These are phyloP conservation scores for Elongisporangium senticosum DNA, from an alignment of 352 stramenopile genomes.

Conservation along the genomic window DNA sequence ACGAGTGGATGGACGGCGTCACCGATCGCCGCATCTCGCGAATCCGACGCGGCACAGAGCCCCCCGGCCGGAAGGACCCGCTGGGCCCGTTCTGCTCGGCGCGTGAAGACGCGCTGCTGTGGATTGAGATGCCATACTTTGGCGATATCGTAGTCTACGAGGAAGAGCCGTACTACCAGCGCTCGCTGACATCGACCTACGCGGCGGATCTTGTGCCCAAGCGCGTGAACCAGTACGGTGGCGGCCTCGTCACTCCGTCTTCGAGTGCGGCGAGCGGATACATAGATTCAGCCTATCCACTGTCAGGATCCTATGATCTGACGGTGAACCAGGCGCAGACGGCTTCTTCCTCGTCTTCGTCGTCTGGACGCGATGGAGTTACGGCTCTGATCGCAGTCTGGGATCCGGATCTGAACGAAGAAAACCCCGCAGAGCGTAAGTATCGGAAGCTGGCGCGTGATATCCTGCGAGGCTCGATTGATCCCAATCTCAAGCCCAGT, in stretches of 20 bases:
- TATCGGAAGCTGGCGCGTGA: constrained; percentile 97
- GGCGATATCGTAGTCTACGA: constrained; percentile 90
- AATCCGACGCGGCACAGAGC: constrained; percentile 76
- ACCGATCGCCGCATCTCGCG: constrained; percentile 81
- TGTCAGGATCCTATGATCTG: constrained; percentile 48
- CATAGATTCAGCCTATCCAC: constrained; percentile 23
- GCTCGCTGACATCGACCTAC: constrained; percentile 51
- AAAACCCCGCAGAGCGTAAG: constrained; percentile 95
- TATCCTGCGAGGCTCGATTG: constrained; percentile 93
- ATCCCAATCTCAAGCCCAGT: constrained; percentile 97
- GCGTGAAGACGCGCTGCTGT: constrained; percentile 73
- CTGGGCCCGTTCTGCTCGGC: constrained; percentile 78
- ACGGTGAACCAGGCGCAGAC: constrained; percentile 10
- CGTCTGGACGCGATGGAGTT: constrained; percentile 22
- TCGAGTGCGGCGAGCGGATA: constrained; percentile 14
- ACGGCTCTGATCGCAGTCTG: constrained; percentile 67
- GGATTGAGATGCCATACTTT: constrained; percentile 90
- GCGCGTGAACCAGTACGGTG: constrained; percentile 31
- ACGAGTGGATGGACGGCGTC: constrained; percentile 91
- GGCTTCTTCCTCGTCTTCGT: constrained; percentile 12
- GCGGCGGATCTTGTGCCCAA: constrained; percentile 34
- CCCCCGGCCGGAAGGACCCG: constrained; percentile 56
- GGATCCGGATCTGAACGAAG: constrained; percentile 83
- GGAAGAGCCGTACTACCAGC: constrained; percentile 86
- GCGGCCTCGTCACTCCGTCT: constrained; percentile 6